Evolutionary conservation across 257 asterid species (phyloP).

Genomic region (Scutellaria galericulata): DNA sequence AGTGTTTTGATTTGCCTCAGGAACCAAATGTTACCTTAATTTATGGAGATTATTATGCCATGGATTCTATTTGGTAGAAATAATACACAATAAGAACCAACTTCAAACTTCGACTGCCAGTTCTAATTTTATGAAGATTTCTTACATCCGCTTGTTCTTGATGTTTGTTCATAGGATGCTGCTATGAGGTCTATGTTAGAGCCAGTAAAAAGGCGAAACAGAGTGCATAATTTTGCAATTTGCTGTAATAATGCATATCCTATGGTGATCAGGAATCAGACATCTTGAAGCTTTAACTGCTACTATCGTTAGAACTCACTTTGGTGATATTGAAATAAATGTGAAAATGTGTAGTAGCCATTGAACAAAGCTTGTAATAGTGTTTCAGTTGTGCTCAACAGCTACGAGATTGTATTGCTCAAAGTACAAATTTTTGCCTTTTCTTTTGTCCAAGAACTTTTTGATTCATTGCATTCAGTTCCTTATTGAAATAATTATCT

Average conservation of each 20-base stretch:
- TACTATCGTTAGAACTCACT: conserved; percentile 13
- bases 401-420: neutral
- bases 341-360: neutral
- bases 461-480: too few relatives aligned
- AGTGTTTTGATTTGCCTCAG: neutral
- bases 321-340: conserved; percentile 35
- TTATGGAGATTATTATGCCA: neutral
- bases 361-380: neutral
- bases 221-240: conserved; percentile 23
- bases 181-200: conserved; percentile 55
- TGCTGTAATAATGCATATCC: neutral
- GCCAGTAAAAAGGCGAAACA: conserved; percentile 43
- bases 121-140: neutral
- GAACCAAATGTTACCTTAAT: too few relatives aligned
- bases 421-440: neutral
- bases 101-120: neutral
- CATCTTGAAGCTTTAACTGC: conserved; percentile 19
- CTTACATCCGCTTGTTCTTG: neutral
- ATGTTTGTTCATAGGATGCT: conserved; percentile 46
- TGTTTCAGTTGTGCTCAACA: neutral
- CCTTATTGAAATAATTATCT: too few relatives aligned
- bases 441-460: neutral
- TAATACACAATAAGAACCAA: neutral
- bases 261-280: neutral
- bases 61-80: neutral